A percentile compares a stretch with the other conserved stretches of the same genome.
Conservation (phyloP, 2,329 filamentous ascomycete species). For the Stromatinia cepivora region DNA sequence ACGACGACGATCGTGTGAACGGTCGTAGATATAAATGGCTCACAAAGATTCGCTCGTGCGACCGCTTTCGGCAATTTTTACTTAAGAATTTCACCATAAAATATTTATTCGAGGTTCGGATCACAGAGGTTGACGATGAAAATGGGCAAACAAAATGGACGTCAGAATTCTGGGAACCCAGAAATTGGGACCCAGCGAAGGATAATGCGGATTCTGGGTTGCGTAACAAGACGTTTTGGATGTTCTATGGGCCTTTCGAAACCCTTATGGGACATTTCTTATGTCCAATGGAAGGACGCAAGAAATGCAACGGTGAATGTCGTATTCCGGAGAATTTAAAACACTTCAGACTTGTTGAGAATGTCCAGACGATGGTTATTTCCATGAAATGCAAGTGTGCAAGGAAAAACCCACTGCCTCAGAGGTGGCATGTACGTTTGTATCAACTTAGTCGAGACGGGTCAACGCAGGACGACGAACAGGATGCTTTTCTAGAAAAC, state of each 20-base stretch:
- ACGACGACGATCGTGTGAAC: background rate
- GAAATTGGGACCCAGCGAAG: background rate
- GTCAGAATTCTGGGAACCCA: background rate
- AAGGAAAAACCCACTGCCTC: background rate
- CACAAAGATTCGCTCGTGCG: background rate
- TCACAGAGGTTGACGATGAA: background rate
- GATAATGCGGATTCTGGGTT: background rate
- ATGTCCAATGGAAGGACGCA: background rate
- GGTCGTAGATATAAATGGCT: background rate
- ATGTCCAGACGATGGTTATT: background rate
- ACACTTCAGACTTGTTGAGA: background rate
- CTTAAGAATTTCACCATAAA: background rate
- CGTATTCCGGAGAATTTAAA: too few species aligned
- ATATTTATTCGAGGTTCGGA: background rate
- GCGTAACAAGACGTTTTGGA: background rate
- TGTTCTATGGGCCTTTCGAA: background rate
- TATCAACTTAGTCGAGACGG: background rate
- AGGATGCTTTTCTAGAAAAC: rapidly evolving
- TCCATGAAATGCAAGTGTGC: background rate
- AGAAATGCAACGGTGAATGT: background rate
- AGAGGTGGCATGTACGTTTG: constrained; percentile 1
- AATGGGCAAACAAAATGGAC: background rate
- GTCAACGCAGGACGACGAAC: background rate
- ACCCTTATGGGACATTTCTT: background rate
- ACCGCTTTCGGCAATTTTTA: background rate